phyloP scores from a whole-genome alignment of 805 yeast genomes.

The Ogataea pignaliae region DNA sequence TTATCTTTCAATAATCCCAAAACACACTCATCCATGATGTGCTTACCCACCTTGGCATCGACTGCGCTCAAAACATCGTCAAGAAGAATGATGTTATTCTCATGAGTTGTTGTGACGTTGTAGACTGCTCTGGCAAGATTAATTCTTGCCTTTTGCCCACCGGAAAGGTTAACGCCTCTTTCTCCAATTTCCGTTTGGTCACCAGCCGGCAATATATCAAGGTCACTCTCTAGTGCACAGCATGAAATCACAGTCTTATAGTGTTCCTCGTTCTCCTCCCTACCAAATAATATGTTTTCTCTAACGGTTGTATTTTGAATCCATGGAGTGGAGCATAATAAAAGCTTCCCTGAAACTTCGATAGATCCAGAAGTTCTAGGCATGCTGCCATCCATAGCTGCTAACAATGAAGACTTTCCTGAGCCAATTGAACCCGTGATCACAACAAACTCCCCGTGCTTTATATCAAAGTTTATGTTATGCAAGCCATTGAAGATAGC shows the following conservation, averaged over 20 bases:
- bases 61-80: constrained; percentile 72
- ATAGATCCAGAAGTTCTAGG: constrained; percentile 47
- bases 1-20: constrained; percentile 49
- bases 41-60: constrained; percentile 64
- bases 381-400: constrained; percentile 70
- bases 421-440: constrained; percentile 65
- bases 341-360: constrained; percentile 46
- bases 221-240: constrained; percentile 65
- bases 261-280: constrained; percentile 37
- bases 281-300: constrained; percentile 71
- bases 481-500: constrained; percentile 38
- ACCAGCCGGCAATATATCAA: constrained; percentile 66
- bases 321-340: constrained; percentile 62
- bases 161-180: constrained; percentile 77
- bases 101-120: constrained; percentile 25
- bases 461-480: constrained; percentile 48
- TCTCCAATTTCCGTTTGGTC: constrained; percentile 82
- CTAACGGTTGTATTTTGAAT: constrained; percentile 75
- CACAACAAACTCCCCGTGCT: constrained; percentile 66
- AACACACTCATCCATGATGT: constrained; percentile 56
- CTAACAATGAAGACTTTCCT: constrained; percentile 71
- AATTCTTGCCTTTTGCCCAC: constrained; percentile 83
- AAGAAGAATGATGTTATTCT: constrained; percentile 52
- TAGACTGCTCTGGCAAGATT: constrained; percentile 69
- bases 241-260: constrained; percentile 54